Evolutionary conservation across 1,139 yeast species (phyloP).

Genomic region (Nadsonia starkeyi-henricii): DNA sequence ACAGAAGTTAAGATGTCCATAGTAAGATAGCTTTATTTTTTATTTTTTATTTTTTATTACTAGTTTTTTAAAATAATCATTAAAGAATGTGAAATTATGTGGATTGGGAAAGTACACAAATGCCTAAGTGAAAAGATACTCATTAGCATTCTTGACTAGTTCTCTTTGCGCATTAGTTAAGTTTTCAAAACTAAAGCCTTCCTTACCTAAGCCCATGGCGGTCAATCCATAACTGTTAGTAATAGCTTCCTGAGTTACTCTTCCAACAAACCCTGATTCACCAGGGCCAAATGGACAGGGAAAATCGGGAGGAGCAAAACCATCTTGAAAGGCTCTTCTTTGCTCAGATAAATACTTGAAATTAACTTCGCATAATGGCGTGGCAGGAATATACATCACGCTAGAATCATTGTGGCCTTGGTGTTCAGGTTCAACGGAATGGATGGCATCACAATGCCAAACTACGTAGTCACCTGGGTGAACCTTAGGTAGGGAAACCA

Average conservation of each 20-base stretch:
- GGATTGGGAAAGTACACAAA: no score
- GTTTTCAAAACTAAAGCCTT: neutral
- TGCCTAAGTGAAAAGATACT: neutral
- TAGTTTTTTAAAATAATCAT: no score
- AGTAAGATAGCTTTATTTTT: no score
- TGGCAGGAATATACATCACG: conserved; percentile 28
- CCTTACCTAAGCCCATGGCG: neutral
- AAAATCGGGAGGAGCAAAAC: conserved; percentile 25
- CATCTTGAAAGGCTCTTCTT: conserved; percentile 18
- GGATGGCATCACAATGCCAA: conserved; percentile 38
- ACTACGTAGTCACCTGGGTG: conserved; percentile 30
- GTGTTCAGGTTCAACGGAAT: conserved; percentile 34
- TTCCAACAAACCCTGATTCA: neutral
- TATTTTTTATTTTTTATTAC: no score
- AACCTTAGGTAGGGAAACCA: conserved; percentile 17
- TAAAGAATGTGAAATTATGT: no score
- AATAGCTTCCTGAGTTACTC: neutral
- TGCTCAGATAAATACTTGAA: conserved; percentile 19
- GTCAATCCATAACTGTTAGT: neutral
- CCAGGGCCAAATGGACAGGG: neutral
- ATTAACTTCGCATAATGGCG: conserved; percentile 20
- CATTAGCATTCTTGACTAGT: neutral
- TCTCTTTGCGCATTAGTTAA: neutral
- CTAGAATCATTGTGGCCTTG: conserved; percentile 28
- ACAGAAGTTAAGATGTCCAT: neutral